Conservation (phyloP, 1,284 basidiomycete genomes). For the Ganoderma lingzhi region DNA sequence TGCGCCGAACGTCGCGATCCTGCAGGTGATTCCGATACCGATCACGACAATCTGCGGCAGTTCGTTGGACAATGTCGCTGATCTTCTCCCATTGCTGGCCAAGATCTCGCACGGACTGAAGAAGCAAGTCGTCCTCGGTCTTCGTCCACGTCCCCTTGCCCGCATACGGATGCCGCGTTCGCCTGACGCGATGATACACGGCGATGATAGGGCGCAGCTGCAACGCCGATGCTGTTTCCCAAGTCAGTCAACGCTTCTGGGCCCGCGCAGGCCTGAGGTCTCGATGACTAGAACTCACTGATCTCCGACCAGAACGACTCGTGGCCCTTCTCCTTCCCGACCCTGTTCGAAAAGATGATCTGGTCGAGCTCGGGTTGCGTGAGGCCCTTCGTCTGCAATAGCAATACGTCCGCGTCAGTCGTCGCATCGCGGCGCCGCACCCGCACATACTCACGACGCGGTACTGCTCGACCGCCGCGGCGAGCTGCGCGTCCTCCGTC, state of each 20-base stretch:
- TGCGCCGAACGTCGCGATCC: conserved; percentile 54
- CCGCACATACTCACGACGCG: conserved; percentile 54
- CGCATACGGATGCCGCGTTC: conserved; percentile 71
- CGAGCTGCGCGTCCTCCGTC: conserved; percentile 73
- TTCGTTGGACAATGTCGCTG: conserved; percentile 69
- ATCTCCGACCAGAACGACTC: conserved; percentile 81
- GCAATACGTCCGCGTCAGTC: conserved; percentile 8
- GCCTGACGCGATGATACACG: conserved; percentile 81
- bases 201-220: conserved; percentile 80
- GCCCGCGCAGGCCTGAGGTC: conserved; percentile 13
- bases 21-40: conserved; percentile 82
- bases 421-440: neutral
- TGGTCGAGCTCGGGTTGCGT: conserved; percentile 59
- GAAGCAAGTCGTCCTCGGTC: conserved; percentile 72
- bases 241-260: neutral
- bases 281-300: conserved; percentile 59
- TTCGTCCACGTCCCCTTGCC: conserved; percentile 75
- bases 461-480: conserved; percentile 69
- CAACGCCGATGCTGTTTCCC: conserved; percentile 63
- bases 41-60: conserved; percentile 84
- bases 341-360: conserved; percentile 73
- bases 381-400: conserved; percentile 53
- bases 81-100: conserved; percentile 87
- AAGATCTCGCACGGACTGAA: conserved; percentile 69
- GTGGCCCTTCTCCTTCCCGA: conserved; percentile 64